Evolutionary conservation across 768 basidiomycete species (phyloP).

Genomic region (Suillus sp.): DNA sequence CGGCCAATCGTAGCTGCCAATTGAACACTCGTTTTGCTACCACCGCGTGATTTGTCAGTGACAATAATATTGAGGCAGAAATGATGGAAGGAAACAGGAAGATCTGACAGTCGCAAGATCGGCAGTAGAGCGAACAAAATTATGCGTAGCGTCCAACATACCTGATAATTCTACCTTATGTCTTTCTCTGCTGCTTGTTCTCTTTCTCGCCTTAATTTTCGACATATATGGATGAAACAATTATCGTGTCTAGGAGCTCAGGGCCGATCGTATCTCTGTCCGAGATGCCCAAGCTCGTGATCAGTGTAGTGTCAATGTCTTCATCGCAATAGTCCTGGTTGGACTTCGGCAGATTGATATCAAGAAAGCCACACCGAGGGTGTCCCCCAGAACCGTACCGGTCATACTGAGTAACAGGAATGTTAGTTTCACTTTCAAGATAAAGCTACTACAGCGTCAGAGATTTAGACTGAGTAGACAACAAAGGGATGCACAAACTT

Average conservation of each 20-base stretch:
- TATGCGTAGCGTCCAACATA: neutral
- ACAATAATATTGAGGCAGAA: neutral
- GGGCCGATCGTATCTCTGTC: neutral
- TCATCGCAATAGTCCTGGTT: neutral
- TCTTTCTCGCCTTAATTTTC: constrained; percentile 12
- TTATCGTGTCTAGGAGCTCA: constrained; percentile 11
- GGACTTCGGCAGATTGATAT: constrained; percentile 2
- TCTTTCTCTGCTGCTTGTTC: constrained; percentile 7
- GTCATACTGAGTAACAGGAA: constrained; percentile 11
- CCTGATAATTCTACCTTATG: constrained; percentile 6
- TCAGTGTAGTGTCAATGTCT: constrained; percentile 5
- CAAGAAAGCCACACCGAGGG: constrained; percentile 10
- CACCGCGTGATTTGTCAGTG: neutral
- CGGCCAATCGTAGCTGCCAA: neutral
- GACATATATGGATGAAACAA: constrained; percentile 11
- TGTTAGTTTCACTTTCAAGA: no score
- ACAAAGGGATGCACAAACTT: no score
- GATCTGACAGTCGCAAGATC: neutral
- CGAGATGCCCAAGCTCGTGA: constrained; percentile 9
- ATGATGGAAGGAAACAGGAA: no score
- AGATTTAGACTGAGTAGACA: no score
- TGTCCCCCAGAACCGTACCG: neutral
- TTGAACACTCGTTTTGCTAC: neutral
- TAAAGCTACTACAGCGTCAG: no score
- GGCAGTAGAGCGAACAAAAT: neutral